Conservation (phyloP, 2,329 filamentous ascomycete species). For the Exophiala sp. region DNA sequence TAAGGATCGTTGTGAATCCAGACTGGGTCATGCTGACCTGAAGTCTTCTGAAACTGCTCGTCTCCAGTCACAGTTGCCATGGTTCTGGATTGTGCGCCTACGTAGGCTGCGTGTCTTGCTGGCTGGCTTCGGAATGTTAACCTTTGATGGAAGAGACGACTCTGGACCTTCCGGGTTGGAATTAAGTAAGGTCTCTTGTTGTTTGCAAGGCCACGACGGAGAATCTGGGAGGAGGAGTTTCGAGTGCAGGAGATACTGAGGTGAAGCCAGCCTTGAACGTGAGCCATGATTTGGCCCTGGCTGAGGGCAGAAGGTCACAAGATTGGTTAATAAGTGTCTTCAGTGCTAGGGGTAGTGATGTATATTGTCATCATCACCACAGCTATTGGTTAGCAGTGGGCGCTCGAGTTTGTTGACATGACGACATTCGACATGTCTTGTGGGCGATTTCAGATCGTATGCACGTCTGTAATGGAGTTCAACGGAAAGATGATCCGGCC, state of each 20-base stretch:
- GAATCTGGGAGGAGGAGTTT: background rate
- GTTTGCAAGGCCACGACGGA: background rate
- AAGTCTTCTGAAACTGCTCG: slow-evolving; percentile 41
- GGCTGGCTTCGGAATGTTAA: background rate
- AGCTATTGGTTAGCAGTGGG: background rate
- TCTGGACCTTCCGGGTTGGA: background rate
- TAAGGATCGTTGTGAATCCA: slow-evolving; percentile 50
- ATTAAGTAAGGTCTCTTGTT: background rate
- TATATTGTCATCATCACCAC: background rate
- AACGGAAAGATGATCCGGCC: background rate
- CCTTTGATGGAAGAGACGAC: background rate
- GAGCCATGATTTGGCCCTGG: background rate
- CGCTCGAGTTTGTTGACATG: background rate
- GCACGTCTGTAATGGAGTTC: background rate
- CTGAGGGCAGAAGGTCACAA: background rate
- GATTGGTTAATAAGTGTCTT: no score
- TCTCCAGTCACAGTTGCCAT: background rate
- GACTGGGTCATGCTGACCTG: slow-evolving; percentile 48
- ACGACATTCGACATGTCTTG: background rate
- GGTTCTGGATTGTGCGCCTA: background rate
- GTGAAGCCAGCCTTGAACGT: background rate
- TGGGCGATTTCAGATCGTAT: no score
- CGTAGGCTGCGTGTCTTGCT: background rate
- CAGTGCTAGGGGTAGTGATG: background rate
- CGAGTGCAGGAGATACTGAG: background rate